A percentile compares a stretch with the other conserved stretches of the same genome.
Conservation (phyloP, 495 filamentous ascomycete species). For the Tetracladium marchalianum region DNA sequence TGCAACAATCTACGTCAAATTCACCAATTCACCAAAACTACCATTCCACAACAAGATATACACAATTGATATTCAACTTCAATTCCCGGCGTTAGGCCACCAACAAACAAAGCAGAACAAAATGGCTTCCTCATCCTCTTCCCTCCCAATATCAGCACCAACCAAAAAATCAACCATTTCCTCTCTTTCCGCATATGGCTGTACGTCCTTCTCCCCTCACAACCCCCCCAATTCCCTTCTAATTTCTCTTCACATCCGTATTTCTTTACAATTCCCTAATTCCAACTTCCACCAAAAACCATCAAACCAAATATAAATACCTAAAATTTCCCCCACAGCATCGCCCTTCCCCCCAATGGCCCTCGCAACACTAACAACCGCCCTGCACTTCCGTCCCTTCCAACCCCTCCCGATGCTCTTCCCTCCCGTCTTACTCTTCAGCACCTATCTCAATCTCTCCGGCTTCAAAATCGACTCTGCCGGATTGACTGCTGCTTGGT, state of each 20-base stretch:
- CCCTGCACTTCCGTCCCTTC: constrained; percentile 67
- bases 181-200: constrained; percentile 56
- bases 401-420: constrained; percentile 70
- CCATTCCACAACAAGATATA: too few species aligned
- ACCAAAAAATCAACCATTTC: constrained; percentile 38
- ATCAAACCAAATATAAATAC: not conserved
- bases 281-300: too few species aligned
- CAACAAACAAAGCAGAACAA: constrained; percentile 14
- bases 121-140: not conserved
- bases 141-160: too few species aligned
- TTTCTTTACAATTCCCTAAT: too few species aligned
- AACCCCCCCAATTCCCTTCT: not conserved
- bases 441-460: constrained; percentile 71
- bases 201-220: constrained; percentile 36
- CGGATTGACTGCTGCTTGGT: constrained; percentile 78
- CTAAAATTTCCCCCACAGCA: constrained; percentile 39
- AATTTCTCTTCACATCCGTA: constrained; percentile 21
- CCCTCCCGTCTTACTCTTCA: constrained; percentile 75
- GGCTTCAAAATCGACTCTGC: constrained; percentile 74
- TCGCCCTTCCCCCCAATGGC: constrained; percentile 68
- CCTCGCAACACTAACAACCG: constrained; percentile 68
- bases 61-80: too few species aligned
- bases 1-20: too few species aligned
- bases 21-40: too few species aligned
- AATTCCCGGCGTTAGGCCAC: not conserved